phyloP scores from a whole-genome alignment of 352 stramenopile species.

The Phytophthora pisi region DNA sequence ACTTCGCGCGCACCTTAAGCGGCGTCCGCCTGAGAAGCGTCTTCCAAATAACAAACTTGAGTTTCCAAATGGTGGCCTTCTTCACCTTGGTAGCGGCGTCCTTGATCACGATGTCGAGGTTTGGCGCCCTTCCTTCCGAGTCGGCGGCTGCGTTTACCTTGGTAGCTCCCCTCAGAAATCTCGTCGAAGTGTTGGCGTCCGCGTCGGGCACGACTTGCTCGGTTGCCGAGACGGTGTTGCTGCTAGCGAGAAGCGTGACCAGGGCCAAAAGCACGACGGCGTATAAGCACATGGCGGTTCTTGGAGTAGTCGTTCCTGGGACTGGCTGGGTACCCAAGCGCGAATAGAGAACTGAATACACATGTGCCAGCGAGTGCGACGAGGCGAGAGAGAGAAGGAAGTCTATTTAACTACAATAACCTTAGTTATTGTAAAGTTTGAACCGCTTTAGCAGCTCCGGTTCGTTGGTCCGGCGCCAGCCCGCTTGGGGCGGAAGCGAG shows the following conservation, averaged over 20 bases:
- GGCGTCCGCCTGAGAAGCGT: neutral
- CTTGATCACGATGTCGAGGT: conserved; percentile 3
- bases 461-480: no score
- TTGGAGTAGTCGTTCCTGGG: neutral
- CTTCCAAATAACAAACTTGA: neutral
- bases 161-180: neutral
- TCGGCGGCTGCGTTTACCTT: neutral
- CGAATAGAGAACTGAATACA: neutral
- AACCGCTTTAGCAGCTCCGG: no score
- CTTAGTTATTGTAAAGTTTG: no score
- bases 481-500: no score
- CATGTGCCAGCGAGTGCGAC: no score
- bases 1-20: neutral
- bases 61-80: conserved; percentile 3
- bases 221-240: neutral
- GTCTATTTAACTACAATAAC: no score
- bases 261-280: neutral
- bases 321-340: neutral
- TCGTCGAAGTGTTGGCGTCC: neutral
- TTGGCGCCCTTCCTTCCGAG: conserved; percentile 4
- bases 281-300: neutral
- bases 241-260: neutral
- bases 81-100: conserved; percentile 5
- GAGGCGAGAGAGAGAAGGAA: no score
- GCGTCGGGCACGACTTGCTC: neutral